These are phyloP conservation scores for Cryptomeria japonica DNA, from an alignment of 75 land plant genomes.

Conservation along the genomic window DNA sequence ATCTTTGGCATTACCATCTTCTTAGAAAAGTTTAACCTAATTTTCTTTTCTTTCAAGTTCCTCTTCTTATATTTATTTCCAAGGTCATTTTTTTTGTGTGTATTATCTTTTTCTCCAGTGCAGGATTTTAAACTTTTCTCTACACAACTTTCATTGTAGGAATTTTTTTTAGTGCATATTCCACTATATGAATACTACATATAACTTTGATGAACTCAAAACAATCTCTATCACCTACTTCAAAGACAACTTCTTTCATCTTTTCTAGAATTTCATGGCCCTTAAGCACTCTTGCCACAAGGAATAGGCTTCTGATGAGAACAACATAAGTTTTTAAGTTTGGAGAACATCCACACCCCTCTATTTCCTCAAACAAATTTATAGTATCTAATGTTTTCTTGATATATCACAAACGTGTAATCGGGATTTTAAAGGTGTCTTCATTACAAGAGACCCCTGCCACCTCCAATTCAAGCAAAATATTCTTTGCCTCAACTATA, in stretches of 20 bases:
- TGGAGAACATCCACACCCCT: conserved; percentile 16
- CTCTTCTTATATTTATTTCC: conserved; percentile 34
- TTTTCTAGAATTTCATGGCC: too few relatives aligned
- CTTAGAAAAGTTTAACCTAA: conserved; percentile 55
- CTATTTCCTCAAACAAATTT: conserved; percentile 50
- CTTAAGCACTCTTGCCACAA: too few relatives aligned
- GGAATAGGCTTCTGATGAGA: too few relatives aligned
- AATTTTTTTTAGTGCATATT: too few relatives aligned
- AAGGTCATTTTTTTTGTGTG: conserved; percentile 49
- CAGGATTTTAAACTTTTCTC: conserved; percentile 31
- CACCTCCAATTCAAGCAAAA: conserved; percentile 47
- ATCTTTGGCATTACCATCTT: conserved; percentile 38
- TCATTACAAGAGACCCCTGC: conserved; percentile 54
- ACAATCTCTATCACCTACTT: too few relatives aligned
- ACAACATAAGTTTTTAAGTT: too few relatives aligned
- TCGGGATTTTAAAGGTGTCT: conserved; percentile 54
- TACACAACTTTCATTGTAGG: too few relatives aligned
- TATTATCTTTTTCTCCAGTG: conserved; percentile 25
- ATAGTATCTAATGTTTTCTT: conserved; percentile 48
- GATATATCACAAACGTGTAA: conserved; percentile 49
- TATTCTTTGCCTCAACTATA: conserved; percentile 39
- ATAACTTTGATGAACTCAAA: too few relatives aligned
- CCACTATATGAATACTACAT: too few relatives aligned
- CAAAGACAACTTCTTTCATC: too few relatives aligned
- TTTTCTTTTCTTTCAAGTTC: conserved; percentile 35